phyloP scores from a whole-genome alignment of 202 grass and related monocot genomes.

The Eragrostis tef region DNA sequence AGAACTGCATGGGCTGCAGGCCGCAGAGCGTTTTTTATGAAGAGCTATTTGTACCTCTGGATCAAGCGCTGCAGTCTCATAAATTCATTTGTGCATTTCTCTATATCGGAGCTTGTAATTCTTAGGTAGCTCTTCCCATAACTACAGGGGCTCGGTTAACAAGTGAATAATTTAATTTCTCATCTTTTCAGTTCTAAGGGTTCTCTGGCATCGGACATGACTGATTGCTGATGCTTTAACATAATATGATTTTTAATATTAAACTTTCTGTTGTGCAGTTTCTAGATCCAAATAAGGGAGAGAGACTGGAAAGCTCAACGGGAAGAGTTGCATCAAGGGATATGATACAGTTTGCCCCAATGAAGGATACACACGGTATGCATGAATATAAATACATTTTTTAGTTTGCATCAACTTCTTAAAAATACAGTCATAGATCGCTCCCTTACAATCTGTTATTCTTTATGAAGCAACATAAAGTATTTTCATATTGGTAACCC shows the following conservation, averaged over 20 bases:
- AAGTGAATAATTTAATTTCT: not conserved
- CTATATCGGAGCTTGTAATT: too few species aligned
- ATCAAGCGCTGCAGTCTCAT: too few species aligned
- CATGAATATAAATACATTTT: not conserved
- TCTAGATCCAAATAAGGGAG: constrained; percentile 95
- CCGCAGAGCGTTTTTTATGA: constrained; percentile 6
- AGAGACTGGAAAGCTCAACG: constrained; percentile 79
- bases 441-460: not conserved
- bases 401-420: not conserved
- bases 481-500: constrained; percentile 22
- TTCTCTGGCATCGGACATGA: not conserved
- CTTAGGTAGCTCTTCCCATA: not conserved
- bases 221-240: constrained; percentile 34
- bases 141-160: not conserved
- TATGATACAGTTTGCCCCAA: constrained; percentile 94
- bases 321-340: constrained; percentile 88
- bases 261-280: constrained; percentile 56
- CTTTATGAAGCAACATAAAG: constrained; percentile 14
- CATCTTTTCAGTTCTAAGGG: constrained; percentile 14
- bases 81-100: too few species aligned
- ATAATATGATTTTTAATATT: constrained; percentile 36
- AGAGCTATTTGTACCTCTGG: not conserved
- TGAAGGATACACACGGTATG: constrained; percentile 82
- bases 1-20: not conserved
- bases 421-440: not conserved